phyloP scores from a whole-genome alignment of 768 basidiomycete species.

The Boletellus sp. region DNA sequence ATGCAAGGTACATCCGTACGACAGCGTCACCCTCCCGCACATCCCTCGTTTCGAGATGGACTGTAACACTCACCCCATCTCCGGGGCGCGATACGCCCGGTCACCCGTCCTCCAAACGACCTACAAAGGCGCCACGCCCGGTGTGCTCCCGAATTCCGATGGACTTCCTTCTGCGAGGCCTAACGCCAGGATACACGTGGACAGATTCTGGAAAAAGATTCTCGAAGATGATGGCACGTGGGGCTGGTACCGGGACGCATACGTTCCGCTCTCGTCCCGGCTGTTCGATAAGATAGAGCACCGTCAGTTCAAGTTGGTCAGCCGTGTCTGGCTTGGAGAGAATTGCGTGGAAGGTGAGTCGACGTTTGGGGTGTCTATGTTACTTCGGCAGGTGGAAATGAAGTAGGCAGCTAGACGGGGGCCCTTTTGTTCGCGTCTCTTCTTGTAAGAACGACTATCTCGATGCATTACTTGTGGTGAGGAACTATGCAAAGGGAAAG shows the following conservation, averaged over 20 bases:
- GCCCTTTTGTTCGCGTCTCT: too few species aligned
- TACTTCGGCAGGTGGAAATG: constrained; percentile 40
- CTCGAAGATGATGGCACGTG: constrained; percentile 16
- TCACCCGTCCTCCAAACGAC: constrained; percentile 7
- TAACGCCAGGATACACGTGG: constrained; percentile 21
- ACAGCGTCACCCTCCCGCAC: constrained; percentile 6
- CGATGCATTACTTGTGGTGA: too few species aligned
- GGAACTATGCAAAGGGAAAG: background rate
- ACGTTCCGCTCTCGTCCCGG: constrained; percentile 46
- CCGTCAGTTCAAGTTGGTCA: constrained; percentile 38
- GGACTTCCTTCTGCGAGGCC: background rate
- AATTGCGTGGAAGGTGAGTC: constrained; percentile 21
- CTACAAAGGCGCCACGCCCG: constrained; percentile 15
- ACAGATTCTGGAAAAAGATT: constrained; percentile 16
- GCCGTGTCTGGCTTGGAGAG: constrained; percentile 36
- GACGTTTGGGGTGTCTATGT: constrained; percentile 43
- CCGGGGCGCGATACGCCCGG: constrained; percentile 1
- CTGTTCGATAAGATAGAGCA: constrained; percentile 47
- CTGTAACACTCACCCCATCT: constrained; percentile 14
- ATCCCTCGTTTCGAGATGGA: constrained; percentile 17
- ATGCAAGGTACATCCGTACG: constrained; percentile 14
- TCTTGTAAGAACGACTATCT: too few species aligned
- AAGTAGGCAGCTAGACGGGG: background rate
- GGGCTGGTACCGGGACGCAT: constrained; percentile 38
- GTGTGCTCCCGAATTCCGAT: too few species aligned